phyloP scores from a whole-genome alignment of 2,329 filamentous ascomycete species.

The Diaporthe batatas region DNA sequence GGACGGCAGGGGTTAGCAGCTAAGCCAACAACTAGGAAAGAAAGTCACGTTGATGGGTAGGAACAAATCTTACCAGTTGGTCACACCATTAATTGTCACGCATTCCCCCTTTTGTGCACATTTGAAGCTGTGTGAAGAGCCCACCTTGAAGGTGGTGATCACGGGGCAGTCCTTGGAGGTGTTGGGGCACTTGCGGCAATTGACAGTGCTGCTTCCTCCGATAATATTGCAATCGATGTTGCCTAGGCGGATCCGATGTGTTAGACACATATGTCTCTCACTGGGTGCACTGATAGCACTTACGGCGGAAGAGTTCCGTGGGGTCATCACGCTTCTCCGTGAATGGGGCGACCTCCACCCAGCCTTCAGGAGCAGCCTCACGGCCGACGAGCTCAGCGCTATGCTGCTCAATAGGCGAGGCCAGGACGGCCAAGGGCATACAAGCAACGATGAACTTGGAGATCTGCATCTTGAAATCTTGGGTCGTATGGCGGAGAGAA shows the following conservation, averaged over 20 bases:
- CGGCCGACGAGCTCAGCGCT: neutral
- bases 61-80: neutral
- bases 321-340: conserved; percentile 1
- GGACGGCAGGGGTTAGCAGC: neutral
- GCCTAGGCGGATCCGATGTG: neutral
- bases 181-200: conserved; percentile 1
- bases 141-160: conserved; percentile 2
- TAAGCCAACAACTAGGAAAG: neutral
- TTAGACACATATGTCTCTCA: neutral
- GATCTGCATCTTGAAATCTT: neutral
- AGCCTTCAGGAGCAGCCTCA: neutral
- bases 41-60: neutral
- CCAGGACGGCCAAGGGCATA: neutral
- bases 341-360: conserved; percentile 2
- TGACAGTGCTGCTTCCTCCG: neutral
- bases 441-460: neutral
- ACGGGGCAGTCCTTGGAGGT: neutral
- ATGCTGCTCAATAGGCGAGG: neutral
- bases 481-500: neutral
- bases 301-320: conserved; percentile 7
- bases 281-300: neutral
- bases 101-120: conserved; percentile 2
- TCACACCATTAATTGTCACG: neutral
- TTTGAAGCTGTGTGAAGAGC: conserved; percentile 7
- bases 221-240: conserved; percentile 18